phyloP scores from a whole-genome alignment of 176 grass and related monocot genomes.

The Typha latifolia region DNA sequence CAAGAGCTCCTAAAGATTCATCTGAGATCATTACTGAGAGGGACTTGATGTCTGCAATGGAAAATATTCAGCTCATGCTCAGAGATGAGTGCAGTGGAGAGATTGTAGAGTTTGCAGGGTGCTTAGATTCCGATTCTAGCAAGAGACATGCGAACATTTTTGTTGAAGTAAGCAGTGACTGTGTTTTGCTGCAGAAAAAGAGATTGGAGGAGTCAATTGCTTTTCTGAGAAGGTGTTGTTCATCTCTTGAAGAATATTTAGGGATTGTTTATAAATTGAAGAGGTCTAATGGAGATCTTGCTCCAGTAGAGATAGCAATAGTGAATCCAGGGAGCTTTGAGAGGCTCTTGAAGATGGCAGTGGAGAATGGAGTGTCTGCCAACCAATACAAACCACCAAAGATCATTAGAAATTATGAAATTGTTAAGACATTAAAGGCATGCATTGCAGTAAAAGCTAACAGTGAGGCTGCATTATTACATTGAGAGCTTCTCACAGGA shows the following conservation, averaged over 20 bases:
- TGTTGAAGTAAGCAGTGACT: slow-evolving; percentile 11
- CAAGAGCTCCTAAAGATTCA: slow-evolving; percentile 19
- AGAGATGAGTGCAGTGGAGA: not conserved
- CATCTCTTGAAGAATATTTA: slow-evolving; percentile 17
- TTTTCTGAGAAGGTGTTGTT: slow-evolving; percentile 5
- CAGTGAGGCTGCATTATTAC: no score
- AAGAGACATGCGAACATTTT: slow-evolving; percentile 9
- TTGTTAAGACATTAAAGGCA: slow-evolving; percentile 9
- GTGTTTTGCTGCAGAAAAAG: slow-evolving; percentile 11
- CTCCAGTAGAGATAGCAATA: slow-evolving; percentile 14
- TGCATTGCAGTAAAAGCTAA: not conserved
- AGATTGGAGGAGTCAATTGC: slow-evolving; percentile 6
- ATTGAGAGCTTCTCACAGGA: no score
- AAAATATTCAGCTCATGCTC: slow-evolving; percentile 15
- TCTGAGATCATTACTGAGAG: slow-evolving; percentile 20
- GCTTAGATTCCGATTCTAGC: not conserved
- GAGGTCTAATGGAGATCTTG: slow-evolving; percentile 16
- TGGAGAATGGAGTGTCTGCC: slow-evolving; percentile 16
- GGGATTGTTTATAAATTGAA: slow-evolving; percentile 22
- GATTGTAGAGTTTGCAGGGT: slow-evolving; percentile 24
- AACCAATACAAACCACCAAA: slow-evolving; percentile 35
- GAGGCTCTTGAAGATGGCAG: slow-evolving; percentile 4
- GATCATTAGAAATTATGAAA: slow-evolving; percentile 7
- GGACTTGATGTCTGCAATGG: slow-evolving; percentile 23
- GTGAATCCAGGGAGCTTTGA: slow-evolving; percentile 23